phyloP scores from a whole-genome alignment of 192 early-diverging fungal genomes.

The Martensiomyces pterosporus region DNA sequence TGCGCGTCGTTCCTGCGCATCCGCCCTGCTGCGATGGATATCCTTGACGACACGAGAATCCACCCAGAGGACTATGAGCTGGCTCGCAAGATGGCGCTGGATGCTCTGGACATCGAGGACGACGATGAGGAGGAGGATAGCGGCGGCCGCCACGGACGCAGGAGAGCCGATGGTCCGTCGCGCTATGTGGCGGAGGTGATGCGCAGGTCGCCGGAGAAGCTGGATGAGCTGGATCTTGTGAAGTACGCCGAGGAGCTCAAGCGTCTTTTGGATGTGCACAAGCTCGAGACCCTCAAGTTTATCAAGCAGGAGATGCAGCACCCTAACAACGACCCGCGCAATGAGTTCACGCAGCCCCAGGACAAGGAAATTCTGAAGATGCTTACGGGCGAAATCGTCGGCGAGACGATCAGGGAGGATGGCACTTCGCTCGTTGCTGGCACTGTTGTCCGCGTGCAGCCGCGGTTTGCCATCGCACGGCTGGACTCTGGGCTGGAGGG shows the following conservation, averaged over 20 bases:
- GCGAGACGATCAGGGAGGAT: slow-evolving; percentile 61
- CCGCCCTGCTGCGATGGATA: slow-evolving; percentile 62
- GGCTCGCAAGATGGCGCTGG: slow-evolving; percentile 94
- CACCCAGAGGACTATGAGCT: slow-evolving; percentile 95
- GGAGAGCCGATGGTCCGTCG: slow-evolving; percentile 51
- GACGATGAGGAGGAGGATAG: slow-evolving; percentile 69
- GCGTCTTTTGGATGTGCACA: slow-evolving; percentile 67
- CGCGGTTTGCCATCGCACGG: slow-evolving; percentile 69
- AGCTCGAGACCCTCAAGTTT: slow-evolving; percentile 74
- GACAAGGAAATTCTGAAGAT: slow-evolving; percentile 68
- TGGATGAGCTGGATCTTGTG: slow-evolving; percentile 83
- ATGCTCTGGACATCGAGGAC: slow-evolving; percentile 86
- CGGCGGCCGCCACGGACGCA: slow-evolving; percentile 26
- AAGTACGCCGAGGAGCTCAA: slow-evolving; percentile 87
- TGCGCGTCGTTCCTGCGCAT: slow-evolving; percentile 89
- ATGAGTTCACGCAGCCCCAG: slow-evolving; percentile 54
- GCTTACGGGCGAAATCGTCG: slow-evolving; percentile 76
- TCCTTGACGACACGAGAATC: slow-evolving; percentile 91
- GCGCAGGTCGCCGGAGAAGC: slow-evolving; percentile 65
- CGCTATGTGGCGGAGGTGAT: slow-evolving; percentile 77
- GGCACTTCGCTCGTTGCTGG: slow-evolving; percentile 64
- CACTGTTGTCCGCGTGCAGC: slow-evolving; percentile 65
- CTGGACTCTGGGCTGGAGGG: slow-evolving; percentile 83
- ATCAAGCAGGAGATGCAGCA: slow-evolving; percentile 86
- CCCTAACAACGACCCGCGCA: slow-evolving; percentile 73